These are phyloP conservation scores for Draba incana DNA, from an alignment of 345 rosid species.

Conservation along the genomic window DNA sequence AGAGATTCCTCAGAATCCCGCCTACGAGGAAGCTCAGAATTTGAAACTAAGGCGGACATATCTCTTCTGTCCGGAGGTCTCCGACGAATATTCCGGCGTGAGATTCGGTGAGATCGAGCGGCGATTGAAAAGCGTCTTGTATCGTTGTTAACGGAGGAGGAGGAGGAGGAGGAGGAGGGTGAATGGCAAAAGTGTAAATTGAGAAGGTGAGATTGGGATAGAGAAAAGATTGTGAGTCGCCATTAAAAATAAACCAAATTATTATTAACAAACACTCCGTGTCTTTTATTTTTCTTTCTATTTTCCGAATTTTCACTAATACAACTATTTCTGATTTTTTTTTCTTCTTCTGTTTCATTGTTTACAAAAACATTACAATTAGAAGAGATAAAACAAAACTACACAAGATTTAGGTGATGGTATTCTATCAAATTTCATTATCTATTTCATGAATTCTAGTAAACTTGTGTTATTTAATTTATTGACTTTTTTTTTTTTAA, in stretches of 20 bases:
- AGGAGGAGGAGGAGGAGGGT: not conserved
- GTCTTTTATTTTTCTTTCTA: not conserved
- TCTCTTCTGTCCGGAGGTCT: constrained; percentile 32
- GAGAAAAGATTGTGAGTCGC: constrained; percentile 33
- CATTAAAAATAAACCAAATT: constrained; percentile 35
- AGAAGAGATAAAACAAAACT: no score
- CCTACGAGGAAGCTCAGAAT: constrained; percentile 48
- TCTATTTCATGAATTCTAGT: no score
- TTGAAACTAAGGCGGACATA: constrained; percentile 45
- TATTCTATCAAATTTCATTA: no score
- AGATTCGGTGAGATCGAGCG: constrained; percentile 38
- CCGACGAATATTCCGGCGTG: constrained; percentile 38
- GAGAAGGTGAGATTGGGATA: constrained; percentile 45
- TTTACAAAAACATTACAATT: no score
- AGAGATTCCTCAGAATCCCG: constrained; percentile 50
- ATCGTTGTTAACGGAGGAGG: constrained; percentile 7
- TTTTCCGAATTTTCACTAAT: no score
- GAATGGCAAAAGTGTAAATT: constrained; percentile 40
- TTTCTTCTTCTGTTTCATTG: no score
- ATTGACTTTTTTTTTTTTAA: no score
- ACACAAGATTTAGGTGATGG: no score
- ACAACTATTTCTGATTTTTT: no score
- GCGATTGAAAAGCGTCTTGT: constrained; percentile 25
- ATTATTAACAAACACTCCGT: constrained; percentile 24
- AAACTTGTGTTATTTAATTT: no score